Base-by-base conservation (phyloP, 345 rosid genomes). In the Bruguiera gymnorhiza region DNA sequence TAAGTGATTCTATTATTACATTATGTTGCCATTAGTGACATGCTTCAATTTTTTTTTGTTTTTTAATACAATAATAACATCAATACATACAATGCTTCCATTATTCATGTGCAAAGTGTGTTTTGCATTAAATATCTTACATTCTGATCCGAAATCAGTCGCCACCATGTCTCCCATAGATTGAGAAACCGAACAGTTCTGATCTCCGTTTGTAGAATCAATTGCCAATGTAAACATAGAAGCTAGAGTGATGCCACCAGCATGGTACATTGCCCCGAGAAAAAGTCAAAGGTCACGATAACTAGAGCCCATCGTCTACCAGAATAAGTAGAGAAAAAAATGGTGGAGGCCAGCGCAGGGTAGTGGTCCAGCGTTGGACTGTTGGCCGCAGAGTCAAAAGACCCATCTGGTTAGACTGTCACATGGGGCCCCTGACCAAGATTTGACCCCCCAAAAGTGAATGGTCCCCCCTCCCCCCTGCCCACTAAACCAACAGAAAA, bases 401-500 rank as follows among this genome's bases (percentile, higher is more conserved):
- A 6, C 34, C 18, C 18, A 2, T 16, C 73, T 55, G 67, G 73
- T 63, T 75, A 24, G 82, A 51, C 60, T 56, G 62, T 81, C 80
- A 75, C 78, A 65, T 67, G 83, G 75, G 50, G 43, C 73, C 76
- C 72, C 68, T 68, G 78, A 71, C n/a, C 75, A 32, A 6, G 51
- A 67, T 53, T 65, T 48, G 74, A 71, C 75, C 55, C 34, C 55
- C 34, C 21, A 23, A 15, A 65, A 30, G 30, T 2, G 4, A 2
- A 30, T 32, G 68, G 59, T 19, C 55, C 58, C 39, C 3, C 48
- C 48, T 19, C 36, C 58, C 27, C 6, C 46, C 46, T 0, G 10
- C 27, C 3, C 10, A 29, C 29, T 13, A 1, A 34, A 62, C 15
- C 16, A 20, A 8, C 6, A 24, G 13, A 57, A 15, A 21, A 9